phyloP scores from a whole-genome alignment of 2,329 filamentous ascomycete species.

The Fusarium illudens region DNA sequence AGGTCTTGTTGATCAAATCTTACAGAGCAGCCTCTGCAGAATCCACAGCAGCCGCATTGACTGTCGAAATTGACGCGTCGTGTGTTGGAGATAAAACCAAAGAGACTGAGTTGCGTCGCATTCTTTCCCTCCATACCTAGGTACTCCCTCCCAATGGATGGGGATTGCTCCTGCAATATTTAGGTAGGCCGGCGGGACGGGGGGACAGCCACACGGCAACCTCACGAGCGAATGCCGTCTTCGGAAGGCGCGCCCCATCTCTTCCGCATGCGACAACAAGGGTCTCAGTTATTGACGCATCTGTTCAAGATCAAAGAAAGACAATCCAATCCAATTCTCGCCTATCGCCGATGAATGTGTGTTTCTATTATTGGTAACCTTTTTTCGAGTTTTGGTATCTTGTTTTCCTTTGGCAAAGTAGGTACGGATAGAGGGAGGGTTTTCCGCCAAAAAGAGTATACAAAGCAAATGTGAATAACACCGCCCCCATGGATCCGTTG shows the following conservation, averaged over 20 bases:
- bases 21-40: conserved; percentile 7
- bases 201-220: background rate
- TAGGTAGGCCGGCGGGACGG: background rate
- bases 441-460: background rate
- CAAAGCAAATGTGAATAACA: background rate
- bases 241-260: conserved; percentile 27
- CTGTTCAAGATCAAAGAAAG: conserved; percentile 5
- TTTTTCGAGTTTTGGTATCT: background rate
- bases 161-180: background rate
- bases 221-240: conserved; percentile 31
- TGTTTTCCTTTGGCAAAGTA: background rate
- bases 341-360: conserved; percentile 2
- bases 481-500: background rate
- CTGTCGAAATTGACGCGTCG: conserved; percentile 11
- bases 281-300: conserved; percentile 11
- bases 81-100: conserved; percentile 16
- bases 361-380: background rate
- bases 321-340: conserved; percentile 20
- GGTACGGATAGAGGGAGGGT: background rate
- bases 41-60: conserved; percentile 12
- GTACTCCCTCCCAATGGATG: background rate
- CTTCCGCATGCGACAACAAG: conserved; percentile 26
- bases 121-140: conserved; percentile 13
- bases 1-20: conserved; percentile 7
- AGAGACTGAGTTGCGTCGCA: conserved; percentile 16